A percentile compares a stretch with the other conserved stretches of the same genome.
phyloP scores from a whole-genome alignment of 805 yeast species.

The Cyberlindnera xylosilytica region DNA sequence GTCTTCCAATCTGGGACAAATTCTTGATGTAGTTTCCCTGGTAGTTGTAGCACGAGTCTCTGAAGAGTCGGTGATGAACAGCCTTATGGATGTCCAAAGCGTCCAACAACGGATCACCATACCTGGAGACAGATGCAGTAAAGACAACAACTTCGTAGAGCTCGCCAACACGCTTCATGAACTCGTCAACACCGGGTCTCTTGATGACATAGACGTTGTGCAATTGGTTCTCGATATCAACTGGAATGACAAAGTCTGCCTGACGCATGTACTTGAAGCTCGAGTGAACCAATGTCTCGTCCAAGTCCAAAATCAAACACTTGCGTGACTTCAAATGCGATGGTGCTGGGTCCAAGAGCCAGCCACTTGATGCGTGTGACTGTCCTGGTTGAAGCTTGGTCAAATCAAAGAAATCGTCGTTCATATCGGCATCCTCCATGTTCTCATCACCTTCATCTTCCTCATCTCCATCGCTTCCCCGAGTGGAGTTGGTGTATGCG shows the following conservation, averaged over 20 bases:
- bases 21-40: conserved; percentile 95
- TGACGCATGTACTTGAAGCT: conserved; percentile 87
- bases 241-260: conserved; percentile 96
- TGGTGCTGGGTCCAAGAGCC: conserved; percentile 57
- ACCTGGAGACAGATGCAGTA: conserved; percentile 92
- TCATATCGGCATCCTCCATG: conserved; percentile 23
- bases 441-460: conserved; percentile 25
- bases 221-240: conserved; percentile 87
- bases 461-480: conserved; percentile 19
- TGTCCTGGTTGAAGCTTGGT: conserved; percentile 71
- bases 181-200: conserved; percentile 97
- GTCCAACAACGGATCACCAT: conserved; percentile 93
- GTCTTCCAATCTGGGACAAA: conserved; percentile 91
- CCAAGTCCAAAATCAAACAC: conserved; percentile 87
- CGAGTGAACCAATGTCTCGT: conserved; percentile 95
- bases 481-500: conserved; percentile 9
- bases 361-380: conserved; percentile 60
- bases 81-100: conserved; percentile 72
- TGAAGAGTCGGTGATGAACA: conserved; percentile 86
- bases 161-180: conserved; percentile 76
- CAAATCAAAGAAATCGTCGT: conserved; percentile 50
- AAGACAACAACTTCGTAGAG: conserved; percentile 93
- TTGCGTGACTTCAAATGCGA: conserved; percentile 58
- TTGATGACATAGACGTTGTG: conserved; percentile 96
- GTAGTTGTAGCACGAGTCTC: conserved; percentile 91